These are phyloP conservation scores for Lithohypha guttulata DNA, from an alignment of 2,329 filamentous ascomycete species.

Conservation along the genomic window DNA sequence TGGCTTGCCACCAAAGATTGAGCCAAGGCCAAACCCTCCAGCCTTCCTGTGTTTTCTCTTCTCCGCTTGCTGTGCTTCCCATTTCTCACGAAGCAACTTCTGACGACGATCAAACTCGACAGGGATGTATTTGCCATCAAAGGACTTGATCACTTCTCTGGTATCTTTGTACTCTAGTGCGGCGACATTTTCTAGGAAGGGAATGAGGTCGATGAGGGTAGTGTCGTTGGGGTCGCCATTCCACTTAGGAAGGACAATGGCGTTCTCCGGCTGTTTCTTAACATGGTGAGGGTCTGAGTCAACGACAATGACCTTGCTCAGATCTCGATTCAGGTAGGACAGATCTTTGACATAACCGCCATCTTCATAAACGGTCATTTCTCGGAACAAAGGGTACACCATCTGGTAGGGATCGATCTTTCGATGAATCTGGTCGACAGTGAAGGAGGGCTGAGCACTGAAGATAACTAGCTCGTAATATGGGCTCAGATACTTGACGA, in stretches of 20 bases:
- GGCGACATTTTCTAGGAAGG: conserved; percentile 93
- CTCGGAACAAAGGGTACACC: conserved; percentile 88
- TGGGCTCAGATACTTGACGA: conserved; percentile 88
- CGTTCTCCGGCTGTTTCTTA: conserved; percentile 88
- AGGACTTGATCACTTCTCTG: conserved; percentile 73
- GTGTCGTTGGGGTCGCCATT: conserved; percentile 71
- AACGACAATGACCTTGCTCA: conserved; percentile 89
- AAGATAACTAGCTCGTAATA: conserved; percentile 98
- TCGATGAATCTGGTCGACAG: conserved; percentile 76
- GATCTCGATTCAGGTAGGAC: conserved; percentile 91
- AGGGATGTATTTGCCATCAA: conserved; percentile 80
- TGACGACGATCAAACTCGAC: conserved; percentile 82
- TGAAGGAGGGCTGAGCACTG: conserved; percentile 73
- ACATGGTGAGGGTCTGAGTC: conserved; percentile 78
- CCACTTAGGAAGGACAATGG: conserved; percentile 86
- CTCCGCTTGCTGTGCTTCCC: conserved; percentile 53
- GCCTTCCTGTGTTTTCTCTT: conserved; percentile 52
- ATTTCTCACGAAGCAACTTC: conserved; percentile 71
- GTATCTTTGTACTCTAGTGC: conserved; percentile 88
- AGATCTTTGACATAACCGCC: conserved; percentile 97
- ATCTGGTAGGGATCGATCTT: conserved; percentile 94
- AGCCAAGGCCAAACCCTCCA: conserved; percentile 49
- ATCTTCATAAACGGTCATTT: conserved; percentile 94
- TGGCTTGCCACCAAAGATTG: conserved; percentile 61
- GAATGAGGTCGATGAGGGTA: conserved; percentile 78